phyloP scores from a whole-genome alignment of 257 asterid species.

The Leptodermis oblonga region DNA sequence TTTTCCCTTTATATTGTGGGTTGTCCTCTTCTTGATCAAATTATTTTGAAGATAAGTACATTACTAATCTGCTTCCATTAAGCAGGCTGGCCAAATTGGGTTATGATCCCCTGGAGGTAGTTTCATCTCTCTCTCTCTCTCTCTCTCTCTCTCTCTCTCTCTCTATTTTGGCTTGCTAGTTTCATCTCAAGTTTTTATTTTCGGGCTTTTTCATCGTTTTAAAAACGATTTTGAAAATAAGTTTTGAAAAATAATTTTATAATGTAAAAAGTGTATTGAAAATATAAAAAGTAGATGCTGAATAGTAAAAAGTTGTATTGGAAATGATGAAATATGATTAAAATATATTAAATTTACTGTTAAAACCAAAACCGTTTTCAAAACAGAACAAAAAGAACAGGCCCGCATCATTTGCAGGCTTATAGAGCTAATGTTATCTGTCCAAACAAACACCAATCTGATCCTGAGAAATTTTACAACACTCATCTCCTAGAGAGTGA shows the following conservation, averaged over 20 bases:
- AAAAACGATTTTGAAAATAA: conserved; percentile 98
- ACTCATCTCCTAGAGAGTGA: conserved; percentile 91
- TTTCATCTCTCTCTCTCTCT: too few relatives aligned
- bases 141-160: too few relatives aligned
- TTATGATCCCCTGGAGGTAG: conserved; percentile 94
- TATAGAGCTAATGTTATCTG: conserved; percentile 89
- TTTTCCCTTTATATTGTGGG: not conserved
- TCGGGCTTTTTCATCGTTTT: too few relatives aligned
- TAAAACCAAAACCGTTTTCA: too few relatives aligned
- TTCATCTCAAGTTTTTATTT: too few relatives aligned
- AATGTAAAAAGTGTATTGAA: too few relatives aligned
- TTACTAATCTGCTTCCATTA: conserved; percentile 13
- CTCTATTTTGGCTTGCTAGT: too few relatives aligned
- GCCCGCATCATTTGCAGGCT: conserved; percentile 60
- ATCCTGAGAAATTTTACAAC: conserved; percentile 89
- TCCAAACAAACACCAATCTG: conserved; percentile 97
- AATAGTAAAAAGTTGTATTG: too few relatives aligned
- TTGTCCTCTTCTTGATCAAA: not conserved
- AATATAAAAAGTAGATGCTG: too few relatives aligned
- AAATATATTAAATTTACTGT: conserved; percentile 3
- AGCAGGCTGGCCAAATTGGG: conserved; percentile 98
- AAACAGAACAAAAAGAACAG: too few relatives aligned
- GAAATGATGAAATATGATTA: too few relatives aligned
- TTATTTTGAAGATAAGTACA: not conserved
- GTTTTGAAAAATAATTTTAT: conserved; percentile 43